A percentile compares a stretch with the other conserved stretches of the same genome.
These are phyloP conservation scores for Coniochaeta pulveracea DNA, from an alignment of 2,329 filamentous ascomycete genomes.

Conservation along the genomic window DNA sequence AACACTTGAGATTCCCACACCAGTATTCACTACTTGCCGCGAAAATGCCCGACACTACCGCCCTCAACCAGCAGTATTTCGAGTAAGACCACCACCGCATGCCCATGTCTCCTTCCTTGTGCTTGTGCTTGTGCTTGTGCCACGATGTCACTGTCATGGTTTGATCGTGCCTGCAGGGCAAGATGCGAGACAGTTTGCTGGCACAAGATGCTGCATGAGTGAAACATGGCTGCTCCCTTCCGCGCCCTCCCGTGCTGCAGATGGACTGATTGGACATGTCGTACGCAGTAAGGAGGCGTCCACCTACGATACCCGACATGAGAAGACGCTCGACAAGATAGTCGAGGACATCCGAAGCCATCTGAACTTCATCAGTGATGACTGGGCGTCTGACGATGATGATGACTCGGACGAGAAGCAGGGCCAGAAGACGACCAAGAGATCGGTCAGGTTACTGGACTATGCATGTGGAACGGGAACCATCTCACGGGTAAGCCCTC, in stretches of 20 bases:
- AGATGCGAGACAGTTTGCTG: slow-evolving; percentile 3
- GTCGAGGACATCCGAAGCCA: slow-evolving; percentile 39
- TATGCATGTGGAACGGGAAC: slow-evolving; percentile 67
- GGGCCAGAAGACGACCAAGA: slow-evolving; percentile 13
- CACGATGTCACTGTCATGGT: background rate
- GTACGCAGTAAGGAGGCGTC: slow-evolving; percentile 34
- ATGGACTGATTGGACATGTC: background rate
- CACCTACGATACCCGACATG: slow-evolving; percentile 45
- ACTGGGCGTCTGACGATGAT: slow-evolving; percentile 33
- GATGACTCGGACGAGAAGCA: slow-evolving; percentile 19
- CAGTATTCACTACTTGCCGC: too few species aligned
- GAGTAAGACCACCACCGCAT: slow-evolving; percentile 20
- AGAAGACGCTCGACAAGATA: slow-evolving; percentile 40
- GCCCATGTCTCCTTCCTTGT: too few species aligned
- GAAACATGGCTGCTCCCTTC: background rate
- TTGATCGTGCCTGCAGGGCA: background rate
- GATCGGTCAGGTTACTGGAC: slow-evolving; percentile 48
- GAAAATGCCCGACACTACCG: slow-evolving; percentile 20
- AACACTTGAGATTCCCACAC: too few species aligned
- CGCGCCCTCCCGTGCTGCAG: background rate
- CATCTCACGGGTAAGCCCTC: slow-evolving; percentile 42
- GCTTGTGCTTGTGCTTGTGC: background rate
- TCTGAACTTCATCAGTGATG: slow-evolving; percentile 50
- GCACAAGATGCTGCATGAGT: slow-evolving; percentile 3
- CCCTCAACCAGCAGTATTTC: slow-evolving; percentile 28